phyloP scores from a whole-genome alignment of 805 yeast genomes.

The Metschnikowia vanudenii region DNA sequence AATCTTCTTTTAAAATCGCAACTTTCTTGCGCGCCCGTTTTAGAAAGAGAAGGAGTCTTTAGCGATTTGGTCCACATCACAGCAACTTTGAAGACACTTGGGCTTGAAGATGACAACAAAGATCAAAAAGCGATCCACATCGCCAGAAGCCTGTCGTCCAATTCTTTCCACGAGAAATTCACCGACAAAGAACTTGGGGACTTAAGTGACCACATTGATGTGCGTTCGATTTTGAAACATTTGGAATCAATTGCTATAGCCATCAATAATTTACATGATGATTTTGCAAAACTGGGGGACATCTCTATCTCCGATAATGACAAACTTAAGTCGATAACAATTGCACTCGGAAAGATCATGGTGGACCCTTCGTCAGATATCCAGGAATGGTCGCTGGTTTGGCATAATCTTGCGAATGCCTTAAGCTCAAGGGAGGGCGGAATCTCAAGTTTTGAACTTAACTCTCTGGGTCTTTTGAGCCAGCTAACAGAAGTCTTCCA shows the following conservation, averaged over 20 bases:
- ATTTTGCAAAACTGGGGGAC: slow-evolving; percentile 5
- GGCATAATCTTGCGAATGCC: slow-evolving; percentile 24
- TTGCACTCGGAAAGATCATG: not conserved
- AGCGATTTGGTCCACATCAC: slow-evolving; percentile 38
- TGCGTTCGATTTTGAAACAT: not conserved
- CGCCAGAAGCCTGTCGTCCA: slow-evolving; percentile 1
- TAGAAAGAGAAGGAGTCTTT: slow-evolving; percentile 74
- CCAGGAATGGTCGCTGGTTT: slow-evolving; percentile 40
- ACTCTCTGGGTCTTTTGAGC: slow-evolving; percentile 62
- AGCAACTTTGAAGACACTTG: not conserved
- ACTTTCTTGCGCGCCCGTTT: slow-evolving; percentile 41
- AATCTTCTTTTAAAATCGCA: slow-evolving; percentile 46
- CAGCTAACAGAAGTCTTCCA: slow-evolving; percentile 15
- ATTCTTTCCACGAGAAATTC: slow-evolving; percentile 21
- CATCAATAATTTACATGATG: slow-evolving; percentile 4
- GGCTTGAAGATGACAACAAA: not conserved
- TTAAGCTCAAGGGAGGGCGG: slow-evolving; percentile 13
- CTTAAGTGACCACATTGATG: slow-evolving; percentile 1
- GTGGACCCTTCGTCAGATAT: slow-evolving; percentile 1
- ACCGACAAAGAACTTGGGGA: slow-evolving; percentile 32
- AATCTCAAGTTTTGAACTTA: slow-evolving; percentile 73
- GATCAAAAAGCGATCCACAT: not conserved
- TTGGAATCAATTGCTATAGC: not conserved
- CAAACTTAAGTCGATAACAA: slow-evolving; percentile 1
- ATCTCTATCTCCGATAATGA: not conserved